Percentiles rank a stretch among this genome's conserved stretches.
These are phyloP conservation scores for Colletotrichum sp. DNA, from an alignment of 2,329 filamentous ascomycete genomes.

Conservation along the genomic window DNA sequence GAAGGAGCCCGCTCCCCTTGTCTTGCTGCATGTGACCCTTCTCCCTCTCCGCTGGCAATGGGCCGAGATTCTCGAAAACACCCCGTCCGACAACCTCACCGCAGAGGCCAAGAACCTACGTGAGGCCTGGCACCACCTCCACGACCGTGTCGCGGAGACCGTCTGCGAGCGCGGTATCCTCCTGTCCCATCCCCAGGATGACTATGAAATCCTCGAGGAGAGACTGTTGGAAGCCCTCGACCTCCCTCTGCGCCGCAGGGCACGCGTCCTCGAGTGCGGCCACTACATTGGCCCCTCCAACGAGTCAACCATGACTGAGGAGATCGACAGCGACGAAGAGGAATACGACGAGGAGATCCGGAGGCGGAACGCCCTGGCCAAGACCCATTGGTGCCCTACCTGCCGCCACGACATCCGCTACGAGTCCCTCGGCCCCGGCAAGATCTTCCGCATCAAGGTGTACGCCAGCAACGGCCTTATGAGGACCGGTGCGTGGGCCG, in stretches of 20 bases:
- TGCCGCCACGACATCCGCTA: slow-evolving; percentile 61
- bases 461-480: slow-evolving; percentile 96
- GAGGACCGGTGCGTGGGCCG: slow-evolving; percentile 88
- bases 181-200: slow-evolving; percentile 78
- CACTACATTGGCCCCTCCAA: slow-evolving; percentile 74
- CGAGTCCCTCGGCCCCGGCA: slow-evolving; percentile 57
- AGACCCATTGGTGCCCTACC: slow-evolving; percentile 61
- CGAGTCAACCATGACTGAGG: slow-evolving; percentile 45
- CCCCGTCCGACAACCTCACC: slow-evolving; percentile 42
- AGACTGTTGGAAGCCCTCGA: slow-evolving; percentile 64
- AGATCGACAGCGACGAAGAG: slow-evolving; percentile 52
- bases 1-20: slow-evolving; percentile 67
- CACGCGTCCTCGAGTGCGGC: slow-evolving; percentile 75
- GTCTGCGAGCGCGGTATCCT: slow-evolving; percentile 76
- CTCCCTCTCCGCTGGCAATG: slow-evolving; percentile 73
- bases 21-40: slow-evolving; percentile 79
- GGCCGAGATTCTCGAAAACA: slow-evolving; percentile 56
- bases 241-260: slow-evolving; percentile 67
- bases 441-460: slow-evolving; percentile 80
- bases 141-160: slow-evolving; percentile 74
- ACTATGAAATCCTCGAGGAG: slow-evolving; percentile 67
- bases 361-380: slow-evolving; percentile 24
- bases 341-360: slow-evolving; percentile 37
- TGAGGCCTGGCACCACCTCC: slow-evolving; percentile 70
- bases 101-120: slow-evolving; percentile 56